These are phyloP conservation scores for Colletotrichum agaves DNA, from an alignment of 2,329 filamentous ascomycete species.

Conservation along the genomic window DNA sequence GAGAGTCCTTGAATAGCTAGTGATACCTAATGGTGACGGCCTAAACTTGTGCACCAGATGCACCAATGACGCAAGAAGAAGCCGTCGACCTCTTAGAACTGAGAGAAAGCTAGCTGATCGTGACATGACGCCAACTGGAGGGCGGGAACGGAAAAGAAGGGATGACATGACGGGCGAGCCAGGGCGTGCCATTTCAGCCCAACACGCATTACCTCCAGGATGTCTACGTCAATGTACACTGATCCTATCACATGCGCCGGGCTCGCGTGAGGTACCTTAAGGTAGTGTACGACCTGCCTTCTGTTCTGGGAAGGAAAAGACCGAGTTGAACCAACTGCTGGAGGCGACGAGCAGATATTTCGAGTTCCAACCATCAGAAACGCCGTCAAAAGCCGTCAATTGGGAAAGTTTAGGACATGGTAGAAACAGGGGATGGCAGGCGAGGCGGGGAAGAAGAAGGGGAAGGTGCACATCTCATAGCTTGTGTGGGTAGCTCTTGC, in stretches of 20 bases:
- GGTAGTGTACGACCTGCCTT: background rate
- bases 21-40: background rate
- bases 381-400: background rate
- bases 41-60: constrained; percentile 6
- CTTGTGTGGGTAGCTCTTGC: constrained; percentile 5
- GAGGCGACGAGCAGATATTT: background rate
- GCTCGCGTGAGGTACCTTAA: background rate
- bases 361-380: background rate
- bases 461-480: background rate
- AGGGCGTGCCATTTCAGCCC: background rate
- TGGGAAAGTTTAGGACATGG: background rate
- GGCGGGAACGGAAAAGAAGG: constrained; percentile 12
- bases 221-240: background rate
- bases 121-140: constrained; percentile 22
- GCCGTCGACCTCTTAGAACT: constrained; percentile 2
- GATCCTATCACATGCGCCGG: constrained; percentile 2
- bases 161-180: constrained; percentile 15
- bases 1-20: background rate
- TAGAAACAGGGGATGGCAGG: background rate
- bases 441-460: background rate
- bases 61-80: constrained; percentile 2
- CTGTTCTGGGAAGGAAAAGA: background rate
- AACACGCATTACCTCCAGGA: background rate
- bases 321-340: background rate
- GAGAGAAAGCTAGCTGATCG: background rate